Conservation (phyloP, 306 rosid genomes). For the Cucumis cinereus region DNA sequence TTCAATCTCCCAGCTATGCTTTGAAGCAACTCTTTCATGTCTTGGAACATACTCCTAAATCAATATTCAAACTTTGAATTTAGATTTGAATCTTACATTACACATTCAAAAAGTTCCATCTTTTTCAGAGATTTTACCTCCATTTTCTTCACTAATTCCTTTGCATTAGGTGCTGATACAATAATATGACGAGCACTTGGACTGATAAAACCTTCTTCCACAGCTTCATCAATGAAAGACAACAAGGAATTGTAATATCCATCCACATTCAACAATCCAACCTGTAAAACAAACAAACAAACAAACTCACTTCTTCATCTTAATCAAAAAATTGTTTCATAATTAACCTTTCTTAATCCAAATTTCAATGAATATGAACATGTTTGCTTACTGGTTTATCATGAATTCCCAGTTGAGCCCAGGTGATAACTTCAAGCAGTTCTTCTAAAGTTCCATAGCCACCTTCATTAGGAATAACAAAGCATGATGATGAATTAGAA, state of each 20-base stretch:
- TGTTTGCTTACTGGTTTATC: slow-evolving; percentile 64
- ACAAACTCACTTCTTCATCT: not conserved
- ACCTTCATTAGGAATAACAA: slow-evolving; percentile 28
- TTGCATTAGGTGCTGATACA: slow-evolving; percentile 75
- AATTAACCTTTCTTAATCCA: not conserved
- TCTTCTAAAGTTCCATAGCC: slow-evolving; percentile 98
- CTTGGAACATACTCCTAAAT: slow-evolving; percentile 67
- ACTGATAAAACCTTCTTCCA: slow-evolving; percentile 82
- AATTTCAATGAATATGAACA: not conserved
- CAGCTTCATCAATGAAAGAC: slow-evolving; percentile 86
- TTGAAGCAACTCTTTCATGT: slow-evolving; percentile 84
- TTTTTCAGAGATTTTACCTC: slow-evolving; percentile 35
- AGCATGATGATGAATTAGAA: not conserved
- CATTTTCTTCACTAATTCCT: slow-evolving; percentile 74
- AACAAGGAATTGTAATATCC: slow-evolving; percentile 84
- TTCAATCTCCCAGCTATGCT: slow-evolving; percentile 83
- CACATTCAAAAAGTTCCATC: too few relatives aligned
- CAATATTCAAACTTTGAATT: not conserved
- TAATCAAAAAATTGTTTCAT: not conserved
- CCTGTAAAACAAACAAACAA: slow-evolving; percentile 27
- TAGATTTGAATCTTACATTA: not conserved
- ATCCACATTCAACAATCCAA: slow-evolving; percentile 91
- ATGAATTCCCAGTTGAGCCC: slow-evolving; percentile 99
- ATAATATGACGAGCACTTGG: slow-evolving; percentile 89
- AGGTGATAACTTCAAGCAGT: slow-evolving; percentile 91